These are phyloP conservation scores for Leccinellum luteum DNA, from an alignment of 768 basidiomycete genomes.

Conservation along the genomic window DNA sequence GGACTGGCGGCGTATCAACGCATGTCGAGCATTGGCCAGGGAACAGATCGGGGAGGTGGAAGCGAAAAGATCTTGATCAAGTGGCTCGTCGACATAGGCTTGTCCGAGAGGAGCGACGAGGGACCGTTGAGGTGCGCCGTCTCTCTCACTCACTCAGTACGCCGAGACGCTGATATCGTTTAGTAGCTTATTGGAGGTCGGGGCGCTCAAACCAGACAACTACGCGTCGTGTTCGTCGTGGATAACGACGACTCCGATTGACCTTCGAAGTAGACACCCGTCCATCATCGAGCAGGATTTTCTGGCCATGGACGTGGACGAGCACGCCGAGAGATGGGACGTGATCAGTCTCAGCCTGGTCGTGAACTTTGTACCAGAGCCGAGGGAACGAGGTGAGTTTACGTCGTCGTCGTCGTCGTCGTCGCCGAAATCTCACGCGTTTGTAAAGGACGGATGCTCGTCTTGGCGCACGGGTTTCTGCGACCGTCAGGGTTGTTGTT, in stretches of 20 bases:
- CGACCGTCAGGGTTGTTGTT: constrained; percentile 58
- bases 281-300: constrained; percentile 86
- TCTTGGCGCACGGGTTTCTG: constrained; percentile 56
- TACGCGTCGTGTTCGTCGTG: constrained; percentile 63
- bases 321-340: constrained; percentile 64
- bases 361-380: constrained; percentile 81
- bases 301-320: constrained; percentile 52
- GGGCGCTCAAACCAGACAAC: constrained; percentile 84
- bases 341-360: constrained; percentile 84
- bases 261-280: constrained; percentile 81
- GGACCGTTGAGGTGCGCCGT: constrained; percentile 32
- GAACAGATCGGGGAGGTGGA: constrained; percentile 80
- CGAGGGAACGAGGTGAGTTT: constrained; percentile 65
- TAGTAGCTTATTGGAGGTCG: constrained; percentile 88
- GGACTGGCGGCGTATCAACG: constrained; percentile 79
- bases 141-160: constrained; percentile 10
- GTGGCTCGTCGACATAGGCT: constrained; percentile 65
- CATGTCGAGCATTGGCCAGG: constrained; percentile 82
- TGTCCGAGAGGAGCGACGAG: constrained; percentile 27
- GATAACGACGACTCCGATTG: constrained; percentile 76
- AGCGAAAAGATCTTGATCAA: constrained; percentile 75
- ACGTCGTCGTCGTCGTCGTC: no score
- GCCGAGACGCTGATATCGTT: no score
- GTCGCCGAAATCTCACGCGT: constrained; percentile 3
- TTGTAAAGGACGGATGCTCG: constrained; percentile 67